These are phyloP conservation scores for Amaranthus cruentus DNA, from an alignment of 148 eudicot species.

Conservation along the genomic window DNA sequence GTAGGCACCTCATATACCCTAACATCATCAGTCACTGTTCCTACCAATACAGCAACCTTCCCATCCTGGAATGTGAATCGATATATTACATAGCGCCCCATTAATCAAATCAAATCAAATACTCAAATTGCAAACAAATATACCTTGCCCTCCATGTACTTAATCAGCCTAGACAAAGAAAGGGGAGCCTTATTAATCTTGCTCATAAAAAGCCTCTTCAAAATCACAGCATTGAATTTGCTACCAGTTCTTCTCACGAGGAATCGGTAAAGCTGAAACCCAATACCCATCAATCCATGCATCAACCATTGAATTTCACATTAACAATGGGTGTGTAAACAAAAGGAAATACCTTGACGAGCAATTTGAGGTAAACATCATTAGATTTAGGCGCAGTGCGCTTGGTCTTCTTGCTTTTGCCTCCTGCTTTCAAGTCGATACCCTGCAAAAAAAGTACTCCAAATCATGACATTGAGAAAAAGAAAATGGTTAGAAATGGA, in stretches of 20 bases:
- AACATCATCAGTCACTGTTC: conserved; percentile 71
- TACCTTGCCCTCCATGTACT: conserved; percentile 77
- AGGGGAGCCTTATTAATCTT: conserved; percentile 79
- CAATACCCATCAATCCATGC: neutral
- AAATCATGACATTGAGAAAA: neutral
- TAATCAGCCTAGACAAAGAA: conserved; percentile 64
- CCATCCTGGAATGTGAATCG: conserved; percentile 41
- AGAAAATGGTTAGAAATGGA: neutral
- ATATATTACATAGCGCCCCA: neutral
- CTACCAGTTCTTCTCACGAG: conserved; percentile 87
- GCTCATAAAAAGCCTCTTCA: conserved; percentile 92
- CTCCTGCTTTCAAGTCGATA: conserved; percentile 41
- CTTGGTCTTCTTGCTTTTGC: conserved; percentile 41
- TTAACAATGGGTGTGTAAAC: neutral
- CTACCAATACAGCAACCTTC: conserved; percentile 70
- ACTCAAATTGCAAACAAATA: too few species aligned
- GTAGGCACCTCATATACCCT: conserved; percentile 63
- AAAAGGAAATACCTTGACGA: conserved; percentile 27
- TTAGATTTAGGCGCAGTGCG: conserved; percentile 39
- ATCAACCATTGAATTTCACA: neutral
- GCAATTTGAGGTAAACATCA: conserved; percentile 35
- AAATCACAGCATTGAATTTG: conserved; percentile 71
- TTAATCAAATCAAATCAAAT: neutral
- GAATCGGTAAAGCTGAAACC: conserved; percentile 66
- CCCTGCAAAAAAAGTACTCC: conserved; percentile 18